A percentile compares a stretch with the other conserved stretches of the same genome.
Evolutionary conservation across 2,329 filamentous ascomycete genomes (phyloP).

Genomic region (Chrysosporium queenslandicum): DNA sequence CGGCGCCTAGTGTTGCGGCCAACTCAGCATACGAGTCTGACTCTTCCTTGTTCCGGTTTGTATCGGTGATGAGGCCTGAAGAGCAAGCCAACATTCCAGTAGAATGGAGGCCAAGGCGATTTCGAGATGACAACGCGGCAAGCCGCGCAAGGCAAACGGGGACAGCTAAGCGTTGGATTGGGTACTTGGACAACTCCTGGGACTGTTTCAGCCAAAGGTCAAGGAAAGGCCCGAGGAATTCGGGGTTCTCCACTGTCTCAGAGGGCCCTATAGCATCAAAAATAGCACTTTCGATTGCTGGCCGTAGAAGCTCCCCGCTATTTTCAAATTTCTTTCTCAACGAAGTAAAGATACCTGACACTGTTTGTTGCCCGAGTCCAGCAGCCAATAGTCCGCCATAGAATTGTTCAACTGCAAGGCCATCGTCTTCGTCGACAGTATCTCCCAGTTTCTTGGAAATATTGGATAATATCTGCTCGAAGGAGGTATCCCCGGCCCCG

Average conservation of each 20-base stretch:
- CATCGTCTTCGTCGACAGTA: slow-evolving; percentile 13
- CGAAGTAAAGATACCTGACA: slow-evolving; percentile 55
- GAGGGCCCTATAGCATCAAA: slow-evolving; percentile 32
- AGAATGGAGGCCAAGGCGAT: slow-evolving; percentile 60
- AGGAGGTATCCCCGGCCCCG: slow-evolving; percentile 64
- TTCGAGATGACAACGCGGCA: slow-evolving; percentile 54
- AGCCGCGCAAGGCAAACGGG: slow-evolving; percentile 54
- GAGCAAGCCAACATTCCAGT: slow-evolving; percentile 61
- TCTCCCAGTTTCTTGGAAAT: slow-evolving; percentile 49
- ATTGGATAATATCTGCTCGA: slow-evolving; percentile 61
- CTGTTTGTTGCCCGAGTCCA: slow-evolving; percentile 64
- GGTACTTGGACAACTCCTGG: slow-evolving; percentile 42
- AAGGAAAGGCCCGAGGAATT: slow-evolving; percentile 32
- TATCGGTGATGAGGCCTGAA: slow-evolving; percentile 52
- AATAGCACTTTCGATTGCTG: slow-evolving; percentile 19
- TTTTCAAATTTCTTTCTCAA: slow-evolving; percentile 26
- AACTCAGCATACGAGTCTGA: slow-evolving; percentile 53
- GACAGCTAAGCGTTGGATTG: slow-evolving; percentile 44
- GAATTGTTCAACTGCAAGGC: slow-evolving; percentile 51
- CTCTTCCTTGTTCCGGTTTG: slow-evolving; percentile 47
- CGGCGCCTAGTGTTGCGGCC: slow-evolving; percentile 57
- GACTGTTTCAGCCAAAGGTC: slow-evolving; percentile 49
- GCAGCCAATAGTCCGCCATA: slow-evolving; percentile 77
- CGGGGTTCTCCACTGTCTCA: slow-evolving; percentile 36
- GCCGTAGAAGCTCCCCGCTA: slow-evolving; percentile 14